phyloP scores from a whole-genome alignment of 2,329 filamentous ascomycete species.

The Diaporthe ilicicola region DNA sequence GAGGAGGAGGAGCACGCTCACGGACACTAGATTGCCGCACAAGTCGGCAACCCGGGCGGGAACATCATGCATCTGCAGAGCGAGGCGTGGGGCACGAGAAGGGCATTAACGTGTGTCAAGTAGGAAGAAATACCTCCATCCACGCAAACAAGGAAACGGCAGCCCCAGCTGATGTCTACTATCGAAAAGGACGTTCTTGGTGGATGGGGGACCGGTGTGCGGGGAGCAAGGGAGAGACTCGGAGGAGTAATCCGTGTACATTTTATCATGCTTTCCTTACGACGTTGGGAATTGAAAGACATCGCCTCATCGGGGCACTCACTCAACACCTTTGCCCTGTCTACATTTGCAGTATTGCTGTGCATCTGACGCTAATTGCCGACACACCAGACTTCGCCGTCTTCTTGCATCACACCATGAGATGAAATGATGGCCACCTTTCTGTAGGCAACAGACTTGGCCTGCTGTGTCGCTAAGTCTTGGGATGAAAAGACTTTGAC shows the following conservation, averaged over 20 bases:
- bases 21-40: conserved; percentile 52
- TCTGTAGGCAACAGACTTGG: neutral
- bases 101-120: conserved; percentile 1
- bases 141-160: neutral
- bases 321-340: neutral
- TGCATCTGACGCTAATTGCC: neutral
- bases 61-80: neutral
- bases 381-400: neutral
- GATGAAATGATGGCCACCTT: neutral
- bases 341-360: neutral
- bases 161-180: conserved; percentile 16
- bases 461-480: neutral
- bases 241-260: conserved; percentile 51
- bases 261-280: conserved; percentile 38
- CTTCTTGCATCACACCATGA: neutral
- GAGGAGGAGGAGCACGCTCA: conserved; percentile 56
- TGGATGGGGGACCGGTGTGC: neutral
- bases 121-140: conserved; percentile 14
- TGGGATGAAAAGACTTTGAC: neutral
- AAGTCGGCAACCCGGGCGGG: neutral
- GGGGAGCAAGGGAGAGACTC: conserved; percentile 28
- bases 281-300: conserved; percentile 31
- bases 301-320: conserved; percentile 5
- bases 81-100: neutral
- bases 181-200: neutral